Conservation (phyloP, 23 red algal genomes). For the Pyropia yezoensis region DNA sequence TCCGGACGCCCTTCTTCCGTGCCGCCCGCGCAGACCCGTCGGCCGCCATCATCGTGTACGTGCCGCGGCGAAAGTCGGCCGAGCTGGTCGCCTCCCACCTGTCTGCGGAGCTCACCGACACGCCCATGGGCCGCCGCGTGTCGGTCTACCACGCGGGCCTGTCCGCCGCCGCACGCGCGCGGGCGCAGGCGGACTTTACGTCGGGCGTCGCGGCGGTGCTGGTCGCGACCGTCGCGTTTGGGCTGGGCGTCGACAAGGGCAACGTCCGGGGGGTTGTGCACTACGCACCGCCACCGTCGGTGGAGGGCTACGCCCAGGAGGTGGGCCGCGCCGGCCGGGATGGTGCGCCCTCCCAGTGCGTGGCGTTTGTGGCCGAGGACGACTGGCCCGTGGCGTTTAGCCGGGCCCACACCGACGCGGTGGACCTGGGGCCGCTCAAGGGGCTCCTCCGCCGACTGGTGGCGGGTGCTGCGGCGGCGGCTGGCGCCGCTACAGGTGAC, state of each 20-base stretch:
- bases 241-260: conserved; percentile 49
- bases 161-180: conserved; percentile 4
- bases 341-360: conserved; percentile 22
- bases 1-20: conserved; percentile 3
- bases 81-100: conserved; percentile 13
- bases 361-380: conserved; percentile 15
- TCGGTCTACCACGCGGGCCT: conserved; percentile 71
- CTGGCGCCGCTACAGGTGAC: neutral
- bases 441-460: conserved; percentile 20
- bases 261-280: conserved; percentile 47
- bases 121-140: conserved; percentile 6
- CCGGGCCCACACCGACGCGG: conserved; percentile 18
- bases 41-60: conserved; percentile 17
- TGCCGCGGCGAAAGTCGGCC: conserved; percentile 14
- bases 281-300: conserved; percentile 26
- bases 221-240: conserved; percentile 76
- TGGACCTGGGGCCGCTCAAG: conserved; percentile 21
- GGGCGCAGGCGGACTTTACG: conserved; percentile 37
- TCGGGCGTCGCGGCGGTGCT: conserved; percentile 31
- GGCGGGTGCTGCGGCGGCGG: neutral
- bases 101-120: neutral
- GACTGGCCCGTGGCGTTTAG: conserved; percentile 6
- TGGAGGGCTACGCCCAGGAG: conserved; percentile 75
- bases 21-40: neutral
- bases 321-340: conserved; percentile 49